Percentiles rank a stretch among this genome's conserved stretches.
phyloP scores from a whole-genome alignment of 371 early-diverging fungal genomes.

The Mortierella sp. region DNA sequence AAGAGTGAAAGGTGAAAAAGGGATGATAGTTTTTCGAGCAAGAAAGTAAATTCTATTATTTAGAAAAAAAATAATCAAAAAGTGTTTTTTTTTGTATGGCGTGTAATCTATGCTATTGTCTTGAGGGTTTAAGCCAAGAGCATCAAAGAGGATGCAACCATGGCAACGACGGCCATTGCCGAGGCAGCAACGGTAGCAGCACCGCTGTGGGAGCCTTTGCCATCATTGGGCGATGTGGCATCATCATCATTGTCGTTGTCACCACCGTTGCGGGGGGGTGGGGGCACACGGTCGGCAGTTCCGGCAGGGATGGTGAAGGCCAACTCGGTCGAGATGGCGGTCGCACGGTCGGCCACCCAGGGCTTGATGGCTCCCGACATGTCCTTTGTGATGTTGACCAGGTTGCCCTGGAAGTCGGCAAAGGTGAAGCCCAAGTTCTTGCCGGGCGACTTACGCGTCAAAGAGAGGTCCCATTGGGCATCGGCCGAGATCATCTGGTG shows the following conservation, averaged over 20 bases:
- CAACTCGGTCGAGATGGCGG: slow-evolving; percentile 30
- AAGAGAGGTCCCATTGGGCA: slow-evolving; percentile 63
- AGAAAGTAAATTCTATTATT: no score
- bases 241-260: slow-evolving; percentile 17
- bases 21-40: no score
- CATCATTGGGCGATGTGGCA: slow-evolving; percentile 6
- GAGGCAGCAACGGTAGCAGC: slow-evolving; percentile 22
- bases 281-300: slow-evolving; percentile 42
- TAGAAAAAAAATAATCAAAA: not conserved
- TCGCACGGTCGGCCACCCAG: slow-evolving; percentile 35
- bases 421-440: slow-evolving; percentile 57
- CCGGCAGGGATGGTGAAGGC: slow-evolving; percentile 42
- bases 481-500: slow-evolving; percentile 65
- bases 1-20: no score
- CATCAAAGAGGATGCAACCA: slow-evolving; percentile 33
- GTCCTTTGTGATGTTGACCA: slow-evolving; percentile 50
- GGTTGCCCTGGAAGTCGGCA: slow-evolving; percentile 59
- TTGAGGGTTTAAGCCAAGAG: slow-evolving; percentile 45
- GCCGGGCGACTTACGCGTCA: slow-evolving; percentile 63
- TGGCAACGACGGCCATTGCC: slow-evolving; percentile 20
- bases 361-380: slow-evolving; percentile 49
- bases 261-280: slow-evolving; percentile 38
- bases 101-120: no score
- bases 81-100: not conserved
- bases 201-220: slow-evolving; percentile 16